A percentile compares a stretch with the other conserved stretches of the same genome.
phyloP scores from a whole-genome alignment of 2,329 filamentous ascomycete species.

The Pyrenophora teres region DNA sequence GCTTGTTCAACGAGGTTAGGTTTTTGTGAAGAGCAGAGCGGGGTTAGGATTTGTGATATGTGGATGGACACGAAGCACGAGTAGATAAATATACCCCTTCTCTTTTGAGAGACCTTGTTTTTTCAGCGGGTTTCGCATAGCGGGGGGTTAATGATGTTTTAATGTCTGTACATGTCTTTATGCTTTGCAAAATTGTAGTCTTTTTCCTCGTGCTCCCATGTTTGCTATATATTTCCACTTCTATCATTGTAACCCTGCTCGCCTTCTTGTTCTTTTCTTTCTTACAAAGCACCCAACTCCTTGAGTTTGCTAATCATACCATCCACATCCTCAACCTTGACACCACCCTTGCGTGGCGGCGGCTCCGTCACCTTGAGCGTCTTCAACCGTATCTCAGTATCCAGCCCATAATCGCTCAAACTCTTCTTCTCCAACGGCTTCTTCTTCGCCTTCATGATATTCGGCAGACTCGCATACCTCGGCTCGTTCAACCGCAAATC shows the following conservation, averaged over 20 bases:
- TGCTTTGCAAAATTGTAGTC: too few species aligned
- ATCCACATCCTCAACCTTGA: conserved; percentile 96
- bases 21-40: conserved; percentile 35
- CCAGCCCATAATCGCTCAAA: conserved; percentile 74
- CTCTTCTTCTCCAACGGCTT: conserved; percentile 95
- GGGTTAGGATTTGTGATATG: too few species aligned
- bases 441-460: conserved; percentile 99
- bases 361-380: conserved; percentile 91
- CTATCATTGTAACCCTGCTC: background rate
- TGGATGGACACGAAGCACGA: too few species aligned
- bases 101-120: too few species aligned
- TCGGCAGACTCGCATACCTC: conserved; percentile 90
- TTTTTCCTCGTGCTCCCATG: too few species aligned
- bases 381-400: conserved; percentile 77
- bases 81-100: too few species aligned
- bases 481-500: conserved; percentile 95
- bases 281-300: conserved; percentile 86
- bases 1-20: conserved; percentile 54
- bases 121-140: too few species aligned
- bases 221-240: background rate
- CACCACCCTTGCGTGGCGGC: conserved; percentile 82
- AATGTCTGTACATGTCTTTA: too few species aligned
- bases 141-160: too few species aligned
- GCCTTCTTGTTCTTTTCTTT: background rate
- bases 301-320: conserved; percentile 93